These are phyloP conservation scores for Trifolium dubium DNA, from an alignment of 306 rosid genomes.

Conservation along the genomic window DNA sequence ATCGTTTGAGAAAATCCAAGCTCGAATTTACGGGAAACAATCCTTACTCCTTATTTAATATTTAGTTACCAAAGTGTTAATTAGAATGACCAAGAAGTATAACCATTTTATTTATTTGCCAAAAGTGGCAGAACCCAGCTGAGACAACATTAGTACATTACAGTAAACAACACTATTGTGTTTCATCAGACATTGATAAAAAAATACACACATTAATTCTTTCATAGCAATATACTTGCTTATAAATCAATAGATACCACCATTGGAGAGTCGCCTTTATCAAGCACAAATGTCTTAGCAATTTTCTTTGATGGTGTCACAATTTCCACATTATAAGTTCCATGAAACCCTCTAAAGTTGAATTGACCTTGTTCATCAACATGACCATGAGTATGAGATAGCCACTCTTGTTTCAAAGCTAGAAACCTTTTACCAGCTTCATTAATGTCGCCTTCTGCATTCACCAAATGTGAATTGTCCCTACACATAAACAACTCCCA, in stretches of 20 bases:
- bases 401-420: conserved; percentile 76
- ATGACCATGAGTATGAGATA: conserved; percentile 64
- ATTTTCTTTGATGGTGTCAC: conserved; percentile 54
- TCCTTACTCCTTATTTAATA: not conserved
- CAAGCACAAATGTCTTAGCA: conserved; percentile 74
- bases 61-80: not conserved
- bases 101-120: conserved; percentile 40
- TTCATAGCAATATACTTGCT: not conserved
- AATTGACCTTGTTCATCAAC: conserved; percentile 62
- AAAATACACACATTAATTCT: not conserved
- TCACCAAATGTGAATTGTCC: conserved; percentile 72
- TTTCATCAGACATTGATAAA: conserved; percentile 13
- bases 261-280: conserved; percentile 65
- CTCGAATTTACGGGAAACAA: not conserved
- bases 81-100: conserved; percentile 11
- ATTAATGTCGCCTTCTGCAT: conserved; percentile 88
- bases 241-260: conserved; percentile 60
- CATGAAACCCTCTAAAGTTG: conserved; percentile 82
- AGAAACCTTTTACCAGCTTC: conserved; percentile 81
- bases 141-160: conserved; percentile 27
- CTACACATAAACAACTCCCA: conserved; percentile 95
- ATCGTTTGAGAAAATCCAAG: not conserved
- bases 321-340: conserved; percentile 71
- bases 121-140: conserved; percentile 14
- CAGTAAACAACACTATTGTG: not conserved